Base-by-base conservation (phyloP, 2,329 filamentous ascomycete genomes). In the Teratosphaeria viscida region DNA sequence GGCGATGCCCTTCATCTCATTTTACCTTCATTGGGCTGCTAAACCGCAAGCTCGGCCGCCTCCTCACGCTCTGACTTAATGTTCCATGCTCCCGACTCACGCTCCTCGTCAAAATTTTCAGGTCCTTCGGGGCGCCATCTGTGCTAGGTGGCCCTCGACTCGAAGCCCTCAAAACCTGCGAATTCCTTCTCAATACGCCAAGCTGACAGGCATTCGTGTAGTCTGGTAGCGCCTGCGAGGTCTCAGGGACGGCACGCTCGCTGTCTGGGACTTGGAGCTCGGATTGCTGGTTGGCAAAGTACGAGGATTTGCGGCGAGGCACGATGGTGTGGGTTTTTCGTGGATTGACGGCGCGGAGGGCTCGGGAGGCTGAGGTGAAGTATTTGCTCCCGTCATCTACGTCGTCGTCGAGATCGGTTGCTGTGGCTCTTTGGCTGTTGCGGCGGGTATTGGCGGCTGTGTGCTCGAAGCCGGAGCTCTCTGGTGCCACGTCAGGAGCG, bases 41-140 rank as follows among this genome's bases (percentile, higher is more conserved):
- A n/a, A 69, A 69, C 12, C 61, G 57, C 54, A 66, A n/a, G 55
- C 64, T 67, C 23, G 65, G 58, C 43, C 63, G 60, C 54, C 68
- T 63, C 39, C 65, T 64, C 34, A 61, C 57, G 54, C 64, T 60
- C 58, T 70, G 68, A 55, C 67, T 69, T 56, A 68, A 43, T 19
- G 68, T 71, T 1, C 68, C 68, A 57, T 66, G 52, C 14, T 63
- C 64, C 43, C 59, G 60, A 49, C 68, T 69, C 29, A 69, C 67
- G 1, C 54, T 63, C 55, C 68, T 60, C 16, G 67, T 71, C 56
- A 71, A 53, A 3, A 59, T 56, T 32, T 55, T 60, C 59, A 69
- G 52, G 57, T 70, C 63, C 34, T 57, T 66, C 27, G 61, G 52
- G 8, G 55, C 59, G 26, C 29, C 57, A 47, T 60, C 61, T 19